A percentile compares a stretch with the other conserved stretches of the same genome.
These are phyloP conservation scores for Ustilago bromivora DNA, from an alignment of 1,284 basidiomycete species.

Conservation along the genomic window DNA sequence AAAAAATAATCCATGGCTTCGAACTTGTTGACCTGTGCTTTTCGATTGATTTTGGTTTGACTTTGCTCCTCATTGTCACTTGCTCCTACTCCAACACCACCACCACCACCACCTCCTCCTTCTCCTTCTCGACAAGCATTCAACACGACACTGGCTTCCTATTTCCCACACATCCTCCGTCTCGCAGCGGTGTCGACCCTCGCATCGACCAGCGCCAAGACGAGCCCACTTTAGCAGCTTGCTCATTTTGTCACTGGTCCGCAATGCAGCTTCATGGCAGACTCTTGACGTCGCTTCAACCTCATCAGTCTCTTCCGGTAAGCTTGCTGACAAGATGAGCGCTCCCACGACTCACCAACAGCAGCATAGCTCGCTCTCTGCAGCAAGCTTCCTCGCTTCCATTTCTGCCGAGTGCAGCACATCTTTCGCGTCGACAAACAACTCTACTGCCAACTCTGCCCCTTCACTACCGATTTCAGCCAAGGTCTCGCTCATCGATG, in stretches of 20 bases:
- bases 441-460: slow-evolving; percentile 18
- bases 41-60: slow-evolving; percentile 1
- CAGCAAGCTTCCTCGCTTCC: slow-evolving; percentile 43
- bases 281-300: not conserved
- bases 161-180: not conserved
- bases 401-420: slow-evolving; percentile 47
- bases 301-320: not conserved
- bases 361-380: slow-evolving; percentile 34
- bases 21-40: not conserved
- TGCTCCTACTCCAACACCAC: not conserved
- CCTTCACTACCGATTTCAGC: slow-evolving; percentile 49
- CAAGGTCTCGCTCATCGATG: slow-evolving; percentile 50
- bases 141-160: too few species aligned
- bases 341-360: slow-evolving; percentile 6
- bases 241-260: not conserved
- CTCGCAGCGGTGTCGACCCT: not conserved
- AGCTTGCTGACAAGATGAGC: slow-evolving; percentile 25
- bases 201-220: not conserved
- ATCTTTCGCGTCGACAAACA: slow-evolving; percentile 11
- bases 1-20: not conserved
- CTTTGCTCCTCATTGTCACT: slow-evolving; percentile 2
- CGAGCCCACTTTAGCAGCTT: not conserved
- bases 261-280: slow-evolving; percentile 13
- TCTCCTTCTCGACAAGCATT: not conserved
- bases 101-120: too few species aligned